Conservation (phyloP, 2,329 filamentous ascomycete genomes). For the Sporothrix euskadiensis region DNA sequence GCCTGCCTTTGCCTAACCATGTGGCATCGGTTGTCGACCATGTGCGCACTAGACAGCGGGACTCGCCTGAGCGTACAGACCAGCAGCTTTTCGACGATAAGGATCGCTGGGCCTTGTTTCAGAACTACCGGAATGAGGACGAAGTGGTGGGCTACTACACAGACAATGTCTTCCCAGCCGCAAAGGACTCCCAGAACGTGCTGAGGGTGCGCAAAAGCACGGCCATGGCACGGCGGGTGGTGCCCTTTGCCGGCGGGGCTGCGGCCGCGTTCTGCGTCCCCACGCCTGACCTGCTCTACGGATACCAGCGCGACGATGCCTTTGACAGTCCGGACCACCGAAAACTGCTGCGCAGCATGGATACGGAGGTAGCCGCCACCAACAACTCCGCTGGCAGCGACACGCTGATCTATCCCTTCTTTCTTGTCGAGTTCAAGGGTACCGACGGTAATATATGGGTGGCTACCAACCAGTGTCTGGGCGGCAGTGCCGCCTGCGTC, state of each 20-base stretch:
- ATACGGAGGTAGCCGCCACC: not conserved
- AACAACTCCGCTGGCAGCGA: not conserved
- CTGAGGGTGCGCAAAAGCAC: not conserved
- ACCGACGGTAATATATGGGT: not conserved
- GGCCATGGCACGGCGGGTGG: conserved; percentile 1
- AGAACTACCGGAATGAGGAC: not conserved
- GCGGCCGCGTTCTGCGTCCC: not conserved
- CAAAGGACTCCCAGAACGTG: not conserved
- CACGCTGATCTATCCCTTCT: conserved; percentile 32
- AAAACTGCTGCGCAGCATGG: not conserved
- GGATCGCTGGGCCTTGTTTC: not conserved
- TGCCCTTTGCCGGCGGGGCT: conserved; percentile 1
- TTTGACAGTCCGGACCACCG: not conserved
- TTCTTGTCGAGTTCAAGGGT: conserved; percentile 22
- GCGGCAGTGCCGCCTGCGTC: conserved; percentile 5
- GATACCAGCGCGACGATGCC: not conserved
- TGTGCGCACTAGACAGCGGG: not conserved
- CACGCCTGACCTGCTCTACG: conserved; percentile 5
- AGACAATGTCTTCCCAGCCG: not conserved
- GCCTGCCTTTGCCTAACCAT: not conserved
- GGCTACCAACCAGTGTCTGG: conserved; percentile 20
- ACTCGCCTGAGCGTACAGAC: not conserved
- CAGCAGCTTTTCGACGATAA: not conserved
- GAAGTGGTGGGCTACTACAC: not conserved
- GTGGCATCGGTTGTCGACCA: not conserved